Conservation (phyloP, 1,139 yeast species). For the Pichia sp. region DNA sequence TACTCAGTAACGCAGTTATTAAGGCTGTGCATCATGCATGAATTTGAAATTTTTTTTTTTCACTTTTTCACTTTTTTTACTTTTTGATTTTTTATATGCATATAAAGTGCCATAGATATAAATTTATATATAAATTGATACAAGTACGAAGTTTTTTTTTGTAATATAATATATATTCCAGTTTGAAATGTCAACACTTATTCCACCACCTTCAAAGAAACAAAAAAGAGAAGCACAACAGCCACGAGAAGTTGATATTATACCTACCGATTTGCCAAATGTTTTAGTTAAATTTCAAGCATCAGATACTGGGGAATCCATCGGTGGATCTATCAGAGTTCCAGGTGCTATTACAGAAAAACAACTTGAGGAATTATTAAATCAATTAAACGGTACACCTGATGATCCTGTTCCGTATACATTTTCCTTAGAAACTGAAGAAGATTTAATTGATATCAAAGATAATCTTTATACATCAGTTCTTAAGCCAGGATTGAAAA, state of each 20-base stretch:
- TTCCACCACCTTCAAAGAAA: conserved; percentile 91
- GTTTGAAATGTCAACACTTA: conserved; percentile 70
- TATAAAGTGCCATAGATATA: no score
- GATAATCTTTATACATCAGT: conserved; percentile 74
- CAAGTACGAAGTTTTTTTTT: no score
- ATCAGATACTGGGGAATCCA: conserved; percentile 83
- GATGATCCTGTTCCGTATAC: conserved; percentile 91
- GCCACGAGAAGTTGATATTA: conserved; percentile 64
- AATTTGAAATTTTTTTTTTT: not conserved
- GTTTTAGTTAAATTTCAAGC: conserved; percentile 88
- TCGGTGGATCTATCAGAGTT: conserved; percentile 82
- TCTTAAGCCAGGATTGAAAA: conserved; percentile 76
- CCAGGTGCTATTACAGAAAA: conserved; percentile 85
- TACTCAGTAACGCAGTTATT: no score
- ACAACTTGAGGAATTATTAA: conserved; percentile 82
- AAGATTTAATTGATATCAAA: conserved; percentile 60
- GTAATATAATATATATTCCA: no score
- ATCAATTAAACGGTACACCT: conserved; percentile 55
- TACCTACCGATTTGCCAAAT: conserved; percentile 79
- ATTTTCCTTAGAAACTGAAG: conserved; percentile 58
- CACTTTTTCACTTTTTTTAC: not conserved
- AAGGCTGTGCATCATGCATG: not conserved
- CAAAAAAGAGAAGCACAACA: conserved; percentile 80
- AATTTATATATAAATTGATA: no score
- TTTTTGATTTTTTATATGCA: no score